These are phyloP conservation scores for Colletotrichum somersetense DNA, from an alignment of 2,329 filamentous ascomycete genomes.

Conservation along the genomic window DNA sequence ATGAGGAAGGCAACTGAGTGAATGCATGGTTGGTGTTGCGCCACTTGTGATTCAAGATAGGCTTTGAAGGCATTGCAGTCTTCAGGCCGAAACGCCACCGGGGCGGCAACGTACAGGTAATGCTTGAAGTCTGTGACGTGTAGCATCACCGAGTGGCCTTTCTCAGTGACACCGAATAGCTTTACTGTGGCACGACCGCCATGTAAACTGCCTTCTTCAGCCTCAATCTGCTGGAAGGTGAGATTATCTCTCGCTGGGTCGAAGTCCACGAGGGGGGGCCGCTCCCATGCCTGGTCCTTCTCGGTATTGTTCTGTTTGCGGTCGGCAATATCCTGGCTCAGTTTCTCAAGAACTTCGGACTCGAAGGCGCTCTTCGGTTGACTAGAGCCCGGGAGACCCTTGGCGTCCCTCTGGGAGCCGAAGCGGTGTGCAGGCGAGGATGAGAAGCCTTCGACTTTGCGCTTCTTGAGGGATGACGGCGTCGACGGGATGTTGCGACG, in stretches of 20 bases:
- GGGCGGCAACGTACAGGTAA: constrained; percentile 94
- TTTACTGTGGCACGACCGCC: constrained; percentile 85
- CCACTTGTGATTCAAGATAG: constrained; percentile 84
- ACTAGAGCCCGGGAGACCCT: constrained; percentile 76
- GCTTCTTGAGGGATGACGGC: constrained; percentile 77
- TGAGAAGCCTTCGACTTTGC: constrained; percentile 77
- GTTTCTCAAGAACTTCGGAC: constrained; percentile 92
- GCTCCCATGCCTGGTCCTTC: constrained; percentile 92
- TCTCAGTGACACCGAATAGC: constrained; percentile 89
- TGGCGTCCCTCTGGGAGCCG: constrained; percentile 72
- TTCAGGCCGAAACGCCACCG: constrained; percentile 80
- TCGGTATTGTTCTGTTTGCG: constrained; percentile 90
- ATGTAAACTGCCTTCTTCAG: constrained; percentile 86
- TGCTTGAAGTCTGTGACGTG: constrained; percentile 97
- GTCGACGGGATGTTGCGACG: constrained; percentile 73
- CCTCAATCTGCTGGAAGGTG: constrained; percentile 96
- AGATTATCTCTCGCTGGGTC: constrained; percentile 74
- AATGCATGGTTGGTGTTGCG: constrained; percentile 79
- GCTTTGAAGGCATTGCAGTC: constrained; percentile 84
- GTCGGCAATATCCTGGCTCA: constrained; percentile 91
- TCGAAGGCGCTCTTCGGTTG: constrained; percentile 94
- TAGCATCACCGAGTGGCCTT: constrained; percentile 90
- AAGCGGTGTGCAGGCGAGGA: constrained; percentile 69
- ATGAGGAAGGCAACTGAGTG: constrained; percentile 85
- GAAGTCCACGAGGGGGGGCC: constrained; percentile 66